A percentile compares a stretch with the other conserved stretches of the same genome.
These are phyloP conservation scores for Uromyces viciae-fabae DNA, from an alignment of 1,284 basidiomycete species.

Conservation along the genomic window DNA sequence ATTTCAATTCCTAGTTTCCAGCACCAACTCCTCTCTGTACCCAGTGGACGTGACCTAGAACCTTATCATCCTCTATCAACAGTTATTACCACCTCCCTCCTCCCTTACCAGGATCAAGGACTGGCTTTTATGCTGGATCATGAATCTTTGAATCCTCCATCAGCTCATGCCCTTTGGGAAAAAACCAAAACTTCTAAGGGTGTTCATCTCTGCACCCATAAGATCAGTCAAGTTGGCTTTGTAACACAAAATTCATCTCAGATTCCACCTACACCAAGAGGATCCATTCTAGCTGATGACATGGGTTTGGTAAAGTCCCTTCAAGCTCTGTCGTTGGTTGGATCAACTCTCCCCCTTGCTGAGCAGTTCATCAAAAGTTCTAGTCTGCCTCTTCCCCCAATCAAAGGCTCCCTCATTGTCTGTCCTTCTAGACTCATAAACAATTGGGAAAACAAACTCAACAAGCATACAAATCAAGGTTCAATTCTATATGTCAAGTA, in stretches of 20 bases:
- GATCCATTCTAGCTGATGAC: conserved; percentile 53
- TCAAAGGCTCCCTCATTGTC: not conserved
- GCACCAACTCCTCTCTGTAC: no score
- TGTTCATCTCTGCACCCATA: not conserved
- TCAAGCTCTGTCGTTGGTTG: conserved; percentile 55
- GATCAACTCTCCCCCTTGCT: conserved; percentile 16
- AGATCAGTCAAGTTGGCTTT: not conserved
- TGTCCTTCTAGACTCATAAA: conserved; percentile 9
- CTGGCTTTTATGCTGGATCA: not conserved
- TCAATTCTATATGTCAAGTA: not conserved
- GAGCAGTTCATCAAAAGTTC: not conserved
- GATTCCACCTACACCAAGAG: not conserved
- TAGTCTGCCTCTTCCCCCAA: not conserved
- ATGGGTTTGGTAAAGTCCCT: conserved; percentile 56
- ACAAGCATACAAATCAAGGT: not conserved
- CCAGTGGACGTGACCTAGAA: no score
- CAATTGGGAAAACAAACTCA: not conserved
- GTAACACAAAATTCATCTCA: not conserved
- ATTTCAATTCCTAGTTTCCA: no score
- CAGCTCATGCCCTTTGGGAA: not conserved
- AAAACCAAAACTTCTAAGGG: not conserved
- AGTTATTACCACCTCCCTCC: not conserved
- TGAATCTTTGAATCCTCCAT: not conserved
- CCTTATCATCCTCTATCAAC: no score
- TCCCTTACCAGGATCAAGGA: not conserved